phyloP scores from a whole-genome alignment of 2,329 filamentous ascomycete species.

The Apiospora aurea region DNA sequence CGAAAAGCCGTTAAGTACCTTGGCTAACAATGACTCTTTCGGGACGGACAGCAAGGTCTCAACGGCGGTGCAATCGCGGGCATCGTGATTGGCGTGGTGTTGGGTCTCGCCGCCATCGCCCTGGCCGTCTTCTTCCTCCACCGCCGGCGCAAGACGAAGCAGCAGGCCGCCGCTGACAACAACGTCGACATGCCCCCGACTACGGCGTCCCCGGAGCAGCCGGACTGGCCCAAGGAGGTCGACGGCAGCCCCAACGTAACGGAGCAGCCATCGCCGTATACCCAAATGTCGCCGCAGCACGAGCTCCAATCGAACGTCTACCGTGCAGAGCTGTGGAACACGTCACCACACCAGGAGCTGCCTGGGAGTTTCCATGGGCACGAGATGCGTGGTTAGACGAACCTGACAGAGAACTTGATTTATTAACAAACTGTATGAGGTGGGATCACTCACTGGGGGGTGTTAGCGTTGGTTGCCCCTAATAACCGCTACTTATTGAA shows the following conservation, averaged over 20 bases:
- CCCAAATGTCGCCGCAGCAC: background rate
- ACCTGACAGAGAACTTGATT: background rate
- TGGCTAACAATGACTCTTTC: background rate
- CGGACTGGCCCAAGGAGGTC: background rate
- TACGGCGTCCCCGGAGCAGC: background rate
- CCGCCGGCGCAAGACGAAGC: slow-evolving; percentile 25
- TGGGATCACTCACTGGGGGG: too few species aligned
- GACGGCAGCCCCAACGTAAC: background rate
- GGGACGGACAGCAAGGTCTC: background rate
- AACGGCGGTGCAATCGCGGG: slow-evolving; percentile 32
- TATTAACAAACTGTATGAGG: too few species aligned
- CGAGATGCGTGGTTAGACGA: background rate
- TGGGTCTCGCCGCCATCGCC: slow-evolving; percentile 23
- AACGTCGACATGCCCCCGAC: too few species aligned
- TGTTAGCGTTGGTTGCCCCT: too few species aligned
- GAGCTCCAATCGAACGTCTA: background rate
- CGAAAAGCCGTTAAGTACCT: background rate
- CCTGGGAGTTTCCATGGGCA: background rate
- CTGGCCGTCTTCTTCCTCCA: slow-evolving; percentile 27
- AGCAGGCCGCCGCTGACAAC: background rate
- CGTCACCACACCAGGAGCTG: background rate
- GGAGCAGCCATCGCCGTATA: background rate
- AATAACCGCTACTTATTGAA: too few species aligned
- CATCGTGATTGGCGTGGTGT: slow-evolving; percentile 31
- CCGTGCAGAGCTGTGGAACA: background rate